Conservation (phyloP, 805 yeast genomes). For the Cyberlindnera saturnus region DNA sequence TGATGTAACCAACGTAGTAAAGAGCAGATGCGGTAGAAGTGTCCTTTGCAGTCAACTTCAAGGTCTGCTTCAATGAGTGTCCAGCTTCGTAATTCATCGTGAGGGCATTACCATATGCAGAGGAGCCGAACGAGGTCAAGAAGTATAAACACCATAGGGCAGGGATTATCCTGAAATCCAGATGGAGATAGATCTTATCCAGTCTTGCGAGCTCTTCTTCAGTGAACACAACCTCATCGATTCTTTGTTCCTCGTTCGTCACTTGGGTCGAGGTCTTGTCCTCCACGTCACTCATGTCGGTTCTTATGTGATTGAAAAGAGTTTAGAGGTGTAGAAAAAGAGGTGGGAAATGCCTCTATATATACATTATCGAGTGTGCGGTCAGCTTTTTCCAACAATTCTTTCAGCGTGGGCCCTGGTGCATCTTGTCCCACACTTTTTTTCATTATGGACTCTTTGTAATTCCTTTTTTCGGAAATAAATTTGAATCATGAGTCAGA, state of each 20-base stretch:
- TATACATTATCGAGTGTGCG: too few relatives aligned
- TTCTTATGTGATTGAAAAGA: not conserved
- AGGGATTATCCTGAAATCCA: conserved; percentile 71
- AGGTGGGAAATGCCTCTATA: not conserved
- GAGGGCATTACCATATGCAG: conserved; percentile 70
- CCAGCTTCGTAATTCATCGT: conserved; percentile 66
- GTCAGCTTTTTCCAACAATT: too few relatives aligned
- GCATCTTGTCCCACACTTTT: not conserved
- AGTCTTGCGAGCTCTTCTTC: conserved; percentile 30
- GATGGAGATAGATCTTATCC: conserved; percentile 50
- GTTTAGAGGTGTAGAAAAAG: not conserved
- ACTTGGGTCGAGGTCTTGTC: conserved; percentile 7
- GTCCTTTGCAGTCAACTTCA: conserved; percentile 49
- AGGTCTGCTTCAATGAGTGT: conserved; percentile 52
- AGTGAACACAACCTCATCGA: conserved; percentile 13
- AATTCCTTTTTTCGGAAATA: conserved; percentile 6
- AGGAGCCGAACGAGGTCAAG: conserved; percentile 70
- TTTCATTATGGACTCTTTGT: conserved; percentile 4
- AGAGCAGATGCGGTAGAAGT: conserved; percentile 73
- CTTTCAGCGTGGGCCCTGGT: not conserved
- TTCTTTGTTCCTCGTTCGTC: conserved; percentile 5
- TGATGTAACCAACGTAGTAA: conserved; percentile 75
- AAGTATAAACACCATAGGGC: conserved; percentile 79
- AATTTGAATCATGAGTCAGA: conserved; percentile 11
- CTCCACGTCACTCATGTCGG: conserved; percentile 9